These are phyloP conservation scores for Ilex asprella DNA, from an alignment of 257 asterid genomes.

Conservation along the genomic window DNA sequence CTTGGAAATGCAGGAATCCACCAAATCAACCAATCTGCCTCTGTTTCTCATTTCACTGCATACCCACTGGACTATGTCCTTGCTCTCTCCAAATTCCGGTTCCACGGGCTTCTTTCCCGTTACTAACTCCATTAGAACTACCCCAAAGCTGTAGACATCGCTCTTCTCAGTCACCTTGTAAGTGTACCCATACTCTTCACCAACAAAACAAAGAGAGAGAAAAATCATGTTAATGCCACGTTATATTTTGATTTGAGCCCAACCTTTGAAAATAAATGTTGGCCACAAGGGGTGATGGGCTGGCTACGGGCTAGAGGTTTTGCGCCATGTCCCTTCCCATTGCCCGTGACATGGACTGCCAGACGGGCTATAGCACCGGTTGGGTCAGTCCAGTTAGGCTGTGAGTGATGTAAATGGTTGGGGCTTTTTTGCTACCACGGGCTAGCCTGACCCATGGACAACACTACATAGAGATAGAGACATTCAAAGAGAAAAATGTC, in stretches of 20 bases:
- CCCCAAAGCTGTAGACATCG: slow-evolving; percentile 43
- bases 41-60: slow-evolving; percentile 20
- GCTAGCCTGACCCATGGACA: too few relatives aligned
- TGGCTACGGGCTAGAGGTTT: too few relatives aligned
- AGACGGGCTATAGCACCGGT: too few relatives aligned
- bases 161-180: slow-evolving; percentile 32
- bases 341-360: too few relatives aligned
- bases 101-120: slow-evolving; percentile 35
- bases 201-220: slow-evolving; percentile 5
- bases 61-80: slow-evolving; percentile 36
- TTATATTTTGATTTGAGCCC: too few relatives aligned
- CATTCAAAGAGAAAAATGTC: background rate
- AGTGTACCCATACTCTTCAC: slow-evolving; percentile 32
- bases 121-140: slow-evolving; percentile 36
- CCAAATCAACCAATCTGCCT: slow-evolving; percentile 14
- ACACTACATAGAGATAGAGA: background rate
- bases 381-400: too few relatives aligned
- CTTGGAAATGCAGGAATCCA: slow-evolving; percentile 26
- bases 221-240: background rate
- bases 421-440: too few relatives aligned
- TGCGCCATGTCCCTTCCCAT: too few relatives aligned
- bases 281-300: too few relatives aligned
- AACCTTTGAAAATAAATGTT: too few relatives aligned
- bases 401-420: too few relatives aligned
- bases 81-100: slow-evolving; percentile 29